phyloP scores from a whole-genome alignment of 768 basidiomycete species.

The Hericium alpestre region DNA sequence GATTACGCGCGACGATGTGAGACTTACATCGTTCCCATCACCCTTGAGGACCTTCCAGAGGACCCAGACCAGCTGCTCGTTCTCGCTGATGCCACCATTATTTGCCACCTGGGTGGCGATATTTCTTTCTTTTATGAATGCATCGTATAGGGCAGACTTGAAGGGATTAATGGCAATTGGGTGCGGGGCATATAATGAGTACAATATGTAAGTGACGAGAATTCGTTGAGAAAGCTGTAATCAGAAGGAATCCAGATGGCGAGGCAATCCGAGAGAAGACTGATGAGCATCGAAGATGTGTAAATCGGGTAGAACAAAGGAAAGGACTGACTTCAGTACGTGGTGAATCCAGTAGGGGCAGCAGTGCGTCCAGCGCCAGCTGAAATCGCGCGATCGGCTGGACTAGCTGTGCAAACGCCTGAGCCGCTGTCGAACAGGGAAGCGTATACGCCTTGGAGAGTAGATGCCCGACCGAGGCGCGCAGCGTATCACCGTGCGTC shows the following conservation, averaged over 20 bases:
- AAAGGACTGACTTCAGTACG: constrained; percentile 12
- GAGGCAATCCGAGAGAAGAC: neutral
- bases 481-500: constrained; percentile 36
- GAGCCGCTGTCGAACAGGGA: constrained; percentile 69
- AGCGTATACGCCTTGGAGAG: constrained; percentile 55
- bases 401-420: constrained; percentile 66
- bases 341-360: constrained; percentile 52
- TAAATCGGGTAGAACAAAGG: neutral
- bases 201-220: constrained; percentile 69
- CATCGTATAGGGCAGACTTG: constrained; percentile 58
- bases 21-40: constrained; percentile 67
- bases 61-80: constrained; percentile 78
- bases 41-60: constrained; percentile 81
- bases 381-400: constrained; percentile 71
- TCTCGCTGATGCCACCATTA: constrained; percentile 39
- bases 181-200: constrained; percentile 70
- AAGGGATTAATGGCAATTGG: constrained; percentile 76
- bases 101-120: constrained; percentile 42
- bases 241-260: neutral
- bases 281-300: neutral
- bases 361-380: constrained; percentile 71
- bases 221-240: constrained; percentile 60
- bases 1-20: neutral
- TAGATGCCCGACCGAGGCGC: constrained; percentile 58
- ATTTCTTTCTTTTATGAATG: constrained; percentile 60